phyloP scores from a whole-genome alignment of 345 rosid species.

The Hibiscus tridactylites region DNA sequence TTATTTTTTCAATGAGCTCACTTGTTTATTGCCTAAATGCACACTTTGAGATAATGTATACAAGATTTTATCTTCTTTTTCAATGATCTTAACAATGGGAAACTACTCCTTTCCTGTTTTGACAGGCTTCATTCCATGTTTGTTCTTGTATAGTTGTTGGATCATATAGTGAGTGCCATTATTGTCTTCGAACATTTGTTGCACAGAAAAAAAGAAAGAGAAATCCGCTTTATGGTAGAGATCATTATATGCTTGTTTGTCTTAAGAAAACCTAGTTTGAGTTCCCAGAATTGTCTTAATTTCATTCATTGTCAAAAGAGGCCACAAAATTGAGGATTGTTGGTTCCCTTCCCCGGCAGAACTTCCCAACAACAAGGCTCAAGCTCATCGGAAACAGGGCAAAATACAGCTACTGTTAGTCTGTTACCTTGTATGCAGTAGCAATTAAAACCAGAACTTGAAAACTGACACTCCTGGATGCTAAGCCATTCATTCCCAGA shows the following conservation, averaged over 20 bases:
- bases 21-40: neutral
- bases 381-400: constrained; percentile 84
- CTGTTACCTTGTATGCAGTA: constrained; percentile 52
- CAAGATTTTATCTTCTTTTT: constrained; percentile 13
- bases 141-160: constrained; percentile 4
- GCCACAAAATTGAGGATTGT: no score
- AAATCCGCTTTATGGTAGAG: neutral
- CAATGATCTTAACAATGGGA: constrained; percentile 57
- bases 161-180: neutral
- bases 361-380: constrained; percentile 93
- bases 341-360: constrained; percentile 42
- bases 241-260: neutral
- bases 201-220: constrained; percentile 16
- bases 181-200: constrained; percentile 4
- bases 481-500: constrained; percentile 63
- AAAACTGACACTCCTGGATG: constrained; percentile 56
- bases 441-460: constrained; percentile 77
- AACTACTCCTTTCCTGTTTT: neutral
- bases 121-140: neutral
- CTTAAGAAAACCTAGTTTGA: neutral
- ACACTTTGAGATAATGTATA: neutral
- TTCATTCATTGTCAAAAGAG: neutral
- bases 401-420: constrained; percentile 60
- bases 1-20: neutral
- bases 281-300: neutral